phyloP scores from a whole-genome alignment of 2,329 filamentous ascomycete species.

The Phialemonium atrogriseum region DNA sequence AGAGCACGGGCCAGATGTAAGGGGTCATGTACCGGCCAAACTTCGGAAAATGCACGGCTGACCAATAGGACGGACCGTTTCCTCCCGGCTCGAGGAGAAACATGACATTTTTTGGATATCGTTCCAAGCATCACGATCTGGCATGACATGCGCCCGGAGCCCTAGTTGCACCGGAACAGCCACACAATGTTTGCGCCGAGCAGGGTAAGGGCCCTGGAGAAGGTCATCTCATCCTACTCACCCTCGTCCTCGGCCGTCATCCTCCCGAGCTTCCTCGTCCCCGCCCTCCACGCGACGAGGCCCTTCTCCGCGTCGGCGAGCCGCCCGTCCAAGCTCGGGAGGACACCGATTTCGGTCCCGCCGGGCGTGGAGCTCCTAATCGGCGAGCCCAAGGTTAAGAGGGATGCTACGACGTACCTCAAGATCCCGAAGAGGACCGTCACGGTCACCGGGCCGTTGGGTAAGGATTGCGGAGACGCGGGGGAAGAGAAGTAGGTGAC shows the following conservation, averaged over 20 bases:
- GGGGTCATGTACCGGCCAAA: too few relatives aligned
- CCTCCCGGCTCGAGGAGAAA: too few relatives aligned
- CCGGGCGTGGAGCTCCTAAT: slow-evolving; percentile 72
- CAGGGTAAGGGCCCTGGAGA: slow-evolving; percentile 51
- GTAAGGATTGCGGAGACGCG: slow-evolving; percentile 31
- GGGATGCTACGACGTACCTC: slow-evolving; percentile 50
- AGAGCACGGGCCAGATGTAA: too few relatives aligned
- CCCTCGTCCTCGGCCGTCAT: slow-evolving; percentile 37
- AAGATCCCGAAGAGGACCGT: slow-evolving; percentile 58
- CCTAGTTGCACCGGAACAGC: slow-evolving; percentile 6
- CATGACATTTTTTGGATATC: too few relatives aligned
- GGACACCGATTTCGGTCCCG: slow-evolving; percentile 70
- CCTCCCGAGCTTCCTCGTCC: slow-evolving; percentile 66
- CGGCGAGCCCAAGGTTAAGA: slow-evolving; percentile 49
- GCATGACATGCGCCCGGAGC: background rate
- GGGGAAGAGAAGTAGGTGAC: background rate
- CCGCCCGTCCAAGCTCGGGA: slow-evolving; percentile 75
- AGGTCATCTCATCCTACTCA: slow-evolving; percentile 41
- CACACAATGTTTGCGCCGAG: slow-evolving; percentile 59
- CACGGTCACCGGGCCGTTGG: slow-evolving; percentile 73
- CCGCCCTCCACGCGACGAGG: slow-evolving; percentile 54
- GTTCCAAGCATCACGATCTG: too few relatives aligned
- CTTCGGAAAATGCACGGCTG: too few relatives aligned
- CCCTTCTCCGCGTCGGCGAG: slow-evolving; percentile 65
- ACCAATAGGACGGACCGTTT: too few relatives aligned